A percentile compares a stretch with the other conserved stretches of the same genome.
Evolutionary conservation across 495 filamentous ascomycete species (phyloP).

Genomic region (Glonium stellatum): DNA sequence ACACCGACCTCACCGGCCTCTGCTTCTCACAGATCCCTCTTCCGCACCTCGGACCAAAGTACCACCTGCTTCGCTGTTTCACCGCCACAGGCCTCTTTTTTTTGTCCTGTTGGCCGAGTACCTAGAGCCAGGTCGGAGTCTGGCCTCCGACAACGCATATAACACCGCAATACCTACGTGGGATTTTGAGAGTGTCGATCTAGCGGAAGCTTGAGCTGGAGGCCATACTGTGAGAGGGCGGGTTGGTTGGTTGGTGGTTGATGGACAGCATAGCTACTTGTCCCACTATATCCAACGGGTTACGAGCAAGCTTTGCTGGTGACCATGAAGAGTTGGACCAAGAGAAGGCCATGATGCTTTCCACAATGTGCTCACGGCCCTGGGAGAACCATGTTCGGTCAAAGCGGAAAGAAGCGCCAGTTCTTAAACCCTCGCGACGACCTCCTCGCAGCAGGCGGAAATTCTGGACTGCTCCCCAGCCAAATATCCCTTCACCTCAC

Average conservation of each 20-base stretch:
- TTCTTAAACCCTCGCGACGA: not conserved
- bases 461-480: not conserved
- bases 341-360: not conserved
- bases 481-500: not conserved
- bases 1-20: not conserved
- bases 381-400: not conserved
- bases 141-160: not conserved
- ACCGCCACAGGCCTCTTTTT: not conserved
- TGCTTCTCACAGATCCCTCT: not conserved
- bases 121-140: not conserved
- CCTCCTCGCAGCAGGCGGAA: slow-evolving; percentile 14
- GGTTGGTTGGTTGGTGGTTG: not conserved
- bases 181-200: not conserved
- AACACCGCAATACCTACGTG: not conserved
- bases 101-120: not conserved
- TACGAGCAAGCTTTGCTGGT: not conserved
- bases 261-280: not conserved
- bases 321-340: not conserved
- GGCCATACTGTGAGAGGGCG: not conserved
- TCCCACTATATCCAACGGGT: not conserved
- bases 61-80: not conserved
- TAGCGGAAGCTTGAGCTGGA: not conserved
- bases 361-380: not conserved
- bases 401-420: not conserved
- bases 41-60: not conserved